These are phyloP conservation scores for Globisporangium nunn DNA, from an alignment of 352 stramenopile genomes.

Conservation along the genomic window DNA sequence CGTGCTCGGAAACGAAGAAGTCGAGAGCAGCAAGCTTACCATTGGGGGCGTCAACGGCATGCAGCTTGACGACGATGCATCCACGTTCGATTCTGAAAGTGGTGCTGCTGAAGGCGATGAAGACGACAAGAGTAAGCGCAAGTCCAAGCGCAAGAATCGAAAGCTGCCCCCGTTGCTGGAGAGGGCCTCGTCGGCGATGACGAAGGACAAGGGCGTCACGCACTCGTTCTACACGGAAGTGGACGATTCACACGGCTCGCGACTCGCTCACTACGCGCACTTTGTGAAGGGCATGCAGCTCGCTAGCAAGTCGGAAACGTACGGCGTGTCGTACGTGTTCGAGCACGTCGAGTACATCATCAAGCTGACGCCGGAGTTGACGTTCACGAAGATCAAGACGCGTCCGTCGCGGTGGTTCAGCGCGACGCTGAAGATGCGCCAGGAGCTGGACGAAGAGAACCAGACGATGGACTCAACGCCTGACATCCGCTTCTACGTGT, in stretches of 20 bases:
- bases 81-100: background rate
- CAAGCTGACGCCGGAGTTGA: slow-evolving; percentile 39
- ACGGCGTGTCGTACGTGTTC: slow-evolving; percentile 58
- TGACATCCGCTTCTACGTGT: slow-evolving; percentile 75
- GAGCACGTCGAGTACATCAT: slow-evolving; percentile 62
- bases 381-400: slow-evolving; percentile 54
- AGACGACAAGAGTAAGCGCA: slow-evolving; percentile 3
- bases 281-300: slow-evolving; percentile 36
- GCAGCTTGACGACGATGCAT: background rate
- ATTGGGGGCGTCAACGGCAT: background rate
- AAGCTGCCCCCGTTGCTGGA: slow-evolving; percentile 19
- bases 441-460: slow-evolving; percentile 58
- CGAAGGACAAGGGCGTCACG: slow-evolving; percentile 55
- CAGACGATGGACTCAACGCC: slow-evolving; percentile 61
- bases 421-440: slow-evolving; percentile 74
- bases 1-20: background rate
- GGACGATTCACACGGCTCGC: slow-evolving; percentile 21
- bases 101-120: slow-evolving; percentile 3
- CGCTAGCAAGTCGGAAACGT: slow-evolving; percentile 29
- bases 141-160: background rate
- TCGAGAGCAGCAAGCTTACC: background rate
- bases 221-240: slow-evolving; percentile 79
- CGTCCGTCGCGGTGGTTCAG: slow-evolving; percentile 69
- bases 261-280: slow-evolving; percentile 34
- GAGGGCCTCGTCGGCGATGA: slow-evolving; percentile 28